phyloP scores from a whole-genome alignment of 2,329 filamentous ascomycete species.

The Dryadomyces quercivorus region DNA sequence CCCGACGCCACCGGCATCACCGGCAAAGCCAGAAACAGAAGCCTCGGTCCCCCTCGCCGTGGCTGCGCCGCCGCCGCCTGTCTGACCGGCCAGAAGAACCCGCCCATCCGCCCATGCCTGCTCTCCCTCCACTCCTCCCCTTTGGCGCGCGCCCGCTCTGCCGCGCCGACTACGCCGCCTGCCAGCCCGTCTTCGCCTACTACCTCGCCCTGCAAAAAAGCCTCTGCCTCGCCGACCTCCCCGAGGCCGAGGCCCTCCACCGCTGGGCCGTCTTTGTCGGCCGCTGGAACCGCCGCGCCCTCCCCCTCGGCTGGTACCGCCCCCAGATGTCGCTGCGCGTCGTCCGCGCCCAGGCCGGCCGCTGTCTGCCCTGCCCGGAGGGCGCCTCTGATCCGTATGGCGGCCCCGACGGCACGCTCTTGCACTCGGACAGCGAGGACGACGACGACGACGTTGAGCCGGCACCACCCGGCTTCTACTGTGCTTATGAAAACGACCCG shows the following conservation, averaged over 20 bases:
- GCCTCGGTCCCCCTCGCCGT: background rate
- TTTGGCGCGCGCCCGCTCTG: conserved; percentile 52
- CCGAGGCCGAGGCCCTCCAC: conserved; percentile 64
- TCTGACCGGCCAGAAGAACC: background rate
- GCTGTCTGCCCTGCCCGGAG: background rate
- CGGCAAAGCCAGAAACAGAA: no score
- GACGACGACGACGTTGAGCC: background rate
- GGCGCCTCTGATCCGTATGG: background rate
- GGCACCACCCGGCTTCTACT: background rate
- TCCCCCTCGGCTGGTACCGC: conserved; percentile 47
- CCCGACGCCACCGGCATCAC: background rate
- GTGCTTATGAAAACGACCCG: conserved; percentile 24
- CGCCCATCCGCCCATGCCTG: conserved; percentile 7
- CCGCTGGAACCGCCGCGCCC: conserved; percentile 84
- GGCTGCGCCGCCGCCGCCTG: background rate
- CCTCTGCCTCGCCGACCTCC: conserved; percentile 53
- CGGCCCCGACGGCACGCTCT: background rate
- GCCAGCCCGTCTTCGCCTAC: conserved; percentile 62
- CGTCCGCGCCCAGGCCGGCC: conserved; percentile 19
- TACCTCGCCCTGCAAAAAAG: conserved; percentile 86
- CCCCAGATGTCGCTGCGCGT: conserved; percentile 1
- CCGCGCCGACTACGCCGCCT: conserved; percentile 54
- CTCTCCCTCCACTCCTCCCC: conserved; percentile 38
- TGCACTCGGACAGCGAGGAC: background rate
- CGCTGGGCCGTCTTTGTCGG: conserved; percentile 88